Conservation (phyloP, 2,329 filamentous ascomycete genomes). For the Neonectria coccinea region DNA sequence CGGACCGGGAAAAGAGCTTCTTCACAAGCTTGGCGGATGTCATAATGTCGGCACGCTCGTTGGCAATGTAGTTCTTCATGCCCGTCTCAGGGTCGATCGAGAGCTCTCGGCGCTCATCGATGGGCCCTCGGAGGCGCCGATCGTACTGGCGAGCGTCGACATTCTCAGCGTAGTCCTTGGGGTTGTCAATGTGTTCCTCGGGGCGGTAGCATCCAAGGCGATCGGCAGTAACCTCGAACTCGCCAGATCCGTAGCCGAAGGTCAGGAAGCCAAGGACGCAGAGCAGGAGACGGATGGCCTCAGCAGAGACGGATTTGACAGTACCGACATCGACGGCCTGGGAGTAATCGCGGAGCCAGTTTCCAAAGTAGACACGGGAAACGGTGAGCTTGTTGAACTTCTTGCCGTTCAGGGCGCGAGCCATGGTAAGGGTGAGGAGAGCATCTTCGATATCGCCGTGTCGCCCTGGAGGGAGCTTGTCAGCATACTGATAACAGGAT, state of each 20-base stretch:
- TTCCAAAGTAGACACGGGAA: constrained; percentile 93
- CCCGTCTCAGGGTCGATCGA: constrained; percentile 80
- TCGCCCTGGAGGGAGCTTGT: constrained; percentile 66
- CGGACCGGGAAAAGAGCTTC: constrained; percentile 77
- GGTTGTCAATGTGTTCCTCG: constrained; percentile 81
- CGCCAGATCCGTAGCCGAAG: constrained; percentile 85
- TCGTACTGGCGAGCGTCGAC: constrained; percentile 87
- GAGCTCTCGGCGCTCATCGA: constrained; percentile 83
- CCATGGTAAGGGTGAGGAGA: constrained; percentile 76
- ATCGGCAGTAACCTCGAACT: constrained; percentile 87
- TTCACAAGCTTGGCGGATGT: constrained; percentile 84
- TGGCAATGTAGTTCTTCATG: constrained; percentile 95
- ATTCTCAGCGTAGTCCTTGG: constrained; percentile 90
- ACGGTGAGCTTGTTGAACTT: constrained; percentile 91
- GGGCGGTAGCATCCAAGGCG: constrained; percentile 86
- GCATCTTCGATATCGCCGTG: constrained; percentile 95
- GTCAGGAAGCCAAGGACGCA: constrained; percentile 92
- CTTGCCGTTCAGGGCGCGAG: constrained; percentile 68
- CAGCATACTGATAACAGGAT: not conserved
- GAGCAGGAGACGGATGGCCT: constrained; percentile 89
- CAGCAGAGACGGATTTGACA: constrained; percentile 88
- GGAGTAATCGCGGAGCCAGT: constrained; percentile 94
- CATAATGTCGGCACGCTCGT: constrained; percentile 81
- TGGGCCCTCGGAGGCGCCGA: constrained; percentile 80
- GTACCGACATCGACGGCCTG: constrained; percentile 95